Percentiles rank a stretch among this genome's conserved stretches.
These are phyloP conservation scores for Eudorina sp. DNA, from an alignment of 139 green algal genomes.

Conservation along the genomic window DNA sequence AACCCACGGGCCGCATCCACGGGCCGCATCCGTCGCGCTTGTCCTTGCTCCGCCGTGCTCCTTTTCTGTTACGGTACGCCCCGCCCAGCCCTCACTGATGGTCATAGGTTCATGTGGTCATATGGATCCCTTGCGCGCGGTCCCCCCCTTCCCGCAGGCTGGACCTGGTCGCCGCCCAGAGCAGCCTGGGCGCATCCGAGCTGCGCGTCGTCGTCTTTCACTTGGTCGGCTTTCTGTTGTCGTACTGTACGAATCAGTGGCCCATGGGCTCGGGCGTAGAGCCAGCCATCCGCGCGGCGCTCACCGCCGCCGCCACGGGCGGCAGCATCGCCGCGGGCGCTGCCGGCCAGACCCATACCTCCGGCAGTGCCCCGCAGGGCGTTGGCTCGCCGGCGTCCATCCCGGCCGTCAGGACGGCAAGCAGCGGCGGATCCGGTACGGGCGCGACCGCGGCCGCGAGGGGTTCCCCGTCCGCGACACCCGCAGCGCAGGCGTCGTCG, in stretches of 20 bases:
- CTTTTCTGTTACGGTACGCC: too few species aligned
- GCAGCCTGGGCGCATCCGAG: conserved; percentile 59
- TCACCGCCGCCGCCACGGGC: neutral
- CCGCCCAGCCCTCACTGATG: too few species aligned
- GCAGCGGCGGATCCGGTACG: too few species aligned
- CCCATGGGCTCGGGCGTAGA: neutral
- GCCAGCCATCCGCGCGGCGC: conserved; percentile 27
- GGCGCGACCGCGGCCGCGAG: neutral
- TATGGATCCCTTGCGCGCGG: too few species aligned
- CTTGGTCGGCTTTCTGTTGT: conserved; percentile 70
- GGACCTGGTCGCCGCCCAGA: conserved; percentile 67
- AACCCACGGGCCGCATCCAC: too few species aligned
- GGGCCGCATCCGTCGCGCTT: too few species aligned
- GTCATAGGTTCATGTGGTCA: too few species aligned
- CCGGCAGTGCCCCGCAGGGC: neutral
- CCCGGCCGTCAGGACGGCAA: neutral
- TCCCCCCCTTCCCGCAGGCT: conserved; percentile 36
- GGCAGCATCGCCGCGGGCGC: neutral
- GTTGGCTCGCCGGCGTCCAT: neutral
- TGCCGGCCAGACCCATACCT: neutral
- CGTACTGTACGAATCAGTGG: conserved; percentile 67
- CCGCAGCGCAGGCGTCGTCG: neutral
- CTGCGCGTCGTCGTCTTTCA: conserved; percentile 72
- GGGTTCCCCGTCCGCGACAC: neutral
- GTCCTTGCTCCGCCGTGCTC: too few species aligned